Evolutionary conservation across 1,284 basidiomycete species (phyloP).

Genomic region (Ustilago crameri): DNA sequence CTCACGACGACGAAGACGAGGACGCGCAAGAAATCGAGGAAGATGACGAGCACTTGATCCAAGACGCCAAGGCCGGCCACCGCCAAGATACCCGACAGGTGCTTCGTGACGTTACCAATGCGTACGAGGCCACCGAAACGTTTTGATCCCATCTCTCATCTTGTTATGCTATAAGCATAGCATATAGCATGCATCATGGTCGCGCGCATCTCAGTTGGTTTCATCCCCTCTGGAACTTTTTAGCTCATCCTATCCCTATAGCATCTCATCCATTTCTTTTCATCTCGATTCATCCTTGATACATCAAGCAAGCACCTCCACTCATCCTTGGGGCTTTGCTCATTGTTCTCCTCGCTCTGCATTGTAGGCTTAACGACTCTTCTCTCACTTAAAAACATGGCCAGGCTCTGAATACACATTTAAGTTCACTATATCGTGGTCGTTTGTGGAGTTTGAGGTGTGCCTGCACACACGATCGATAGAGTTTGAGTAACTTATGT

Average conservation of each 20-base stretch:
- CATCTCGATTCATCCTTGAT: not conserved
- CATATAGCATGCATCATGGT: not conserved
- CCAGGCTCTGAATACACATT: not conserved
- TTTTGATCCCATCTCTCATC: slow-evolving; percentile 8
- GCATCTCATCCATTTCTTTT: not conserved
- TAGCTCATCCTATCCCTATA: not conserved
- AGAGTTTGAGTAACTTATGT: no score
- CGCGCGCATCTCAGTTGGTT: not conserved
- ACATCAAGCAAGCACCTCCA: not conserved
- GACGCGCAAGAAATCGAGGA: slow-evolving; percentile 5
- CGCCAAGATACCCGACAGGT: slow-evolving; percentile 29
- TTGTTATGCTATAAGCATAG: not conserved
- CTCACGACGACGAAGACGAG: slow-evolving; percentile 19
- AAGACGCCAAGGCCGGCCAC: slow-evolving; percentile 12
- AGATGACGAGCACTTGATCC: slow-evolving; percentile 8
- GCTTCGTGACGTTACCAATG: slow-evolving; percentile 47
- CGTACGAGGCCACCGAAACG: slow-evolving; percentile 37
- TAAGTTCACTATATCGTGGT: not conserved
- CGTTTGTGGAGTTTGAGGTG: no score
- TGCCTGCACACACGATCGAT: no score
- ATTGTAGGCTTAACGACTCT: slow-evolving; percentile 3
- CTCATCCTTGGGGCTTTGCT: not conserved
- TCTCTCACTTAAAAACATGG: not conserved
- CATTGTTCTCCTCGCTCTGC: not conserved
- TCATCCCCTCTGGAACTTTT: not conserved